Base-by-base conservation (phyloP, 176 grass and related monocot species). In the Triticum urartu region DNA sequence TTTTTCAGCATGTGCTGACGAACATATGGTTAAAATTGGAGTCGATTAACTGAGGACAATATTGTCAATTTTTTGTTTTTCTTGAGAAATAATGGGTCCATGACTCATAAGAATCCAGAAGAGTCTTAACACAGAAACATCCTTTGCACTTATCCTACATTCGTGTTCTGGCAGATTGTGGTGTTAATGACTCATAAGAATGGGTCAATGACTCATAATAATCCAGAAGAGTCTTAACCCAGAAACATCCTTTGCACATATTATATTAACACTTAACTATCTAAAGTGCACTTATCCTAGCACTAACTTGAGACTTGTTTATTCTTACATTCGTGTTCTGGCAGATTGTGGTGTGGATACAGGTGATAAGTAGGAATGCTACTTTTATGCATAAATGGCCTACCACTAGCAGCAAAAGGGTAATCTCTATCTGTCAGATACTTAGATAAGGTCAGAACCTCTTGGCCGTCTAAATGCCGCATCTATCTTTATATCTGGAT, bases 381-480 rank as follows among this genome's bases (percentile, higher is more conserved):
- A 77, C 36, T 89, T 86, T 64, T 76, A 78, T n/a, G 64, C 24
- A 11, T 68, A 62, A 47, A 86, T 50, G 34, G 3, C 83, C 62
- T 72, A 82, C 42, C 79, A 83, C 89, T 79, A 79, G 42, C 66
- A 78, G 24, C 17, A 35, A 50, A 47, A 89, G 33, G 24, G 1
- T 68, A 81, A 80, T 72, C 50, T 78, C 50, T 78, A 78, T 82
- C 48, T 82, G 3, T 63, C 40, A 40, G 70, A 77, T 89, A 82
- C 47, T 61, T 50, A 38, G 79, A 79, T 86, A 87, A 79, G 52
- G 2, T 32, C 28, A 50, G 77, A 75, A 81, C 45, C 50, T 14
- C 47, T 62, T 13, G 79, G 30, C 76, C 36, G 7, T 62, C 69
- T 81, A 77, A 84, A 81, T 52, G 9, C 50, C 24, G 0, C 45